Evolutionary conservation across 2,329 filamentous ascomycete genomes (phyloP).

Genomic region (Coniochaeta prunicola): DNA sequence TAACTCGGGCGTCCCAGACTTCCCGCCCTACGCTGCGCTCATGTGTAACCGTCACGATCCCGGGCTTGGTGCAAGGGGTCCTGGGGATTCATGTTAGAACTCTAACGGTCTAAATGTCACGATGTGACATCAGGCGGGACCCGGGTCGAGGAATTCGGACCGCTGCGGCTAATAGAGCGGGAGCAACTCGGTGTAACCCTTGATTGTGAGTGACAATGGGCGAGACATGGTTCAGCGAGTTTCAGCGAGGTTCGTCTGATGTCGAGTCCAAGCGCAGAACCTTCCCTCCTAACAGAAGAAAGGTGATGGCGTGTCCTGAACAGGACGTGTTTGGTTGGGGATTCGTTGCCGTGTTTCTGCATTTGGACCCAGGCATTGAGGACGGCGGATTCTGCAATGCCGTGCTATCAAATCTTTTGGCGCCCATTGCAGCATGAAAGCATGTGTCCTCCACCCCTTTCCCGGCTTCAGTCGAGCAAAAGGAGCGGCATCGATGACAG

Average conservation of each 20-base stretch:
- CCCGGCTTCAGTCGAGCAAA: too few species aligned
- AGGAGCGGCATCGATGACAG: too few species aligned
- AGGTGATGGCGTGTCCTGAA: too few species aligned
- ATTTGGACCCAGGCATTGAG: too few species aligned
- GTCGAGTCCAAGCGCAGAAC: too few species aligned
- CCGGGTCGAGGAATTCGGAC: slow-evolving; percentile 7
- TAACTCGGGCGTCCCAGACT: background rate
- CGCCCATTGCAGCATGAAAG: too few species aligned
- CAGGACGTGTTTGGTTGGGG: too few species aligned
- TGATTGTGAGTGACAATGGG: background rate
- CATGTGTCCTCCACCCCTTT: too few species aligned
- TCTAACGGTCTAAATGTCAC: background rate
- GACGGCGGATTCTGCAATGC: too few species aligned
- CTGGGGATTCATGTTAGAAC: background rate
- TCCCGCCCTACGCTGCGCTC: background rate
- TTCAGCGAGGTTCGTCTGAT: background rate
- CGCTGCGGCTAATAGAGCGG: slow-evolving; percentile 8
- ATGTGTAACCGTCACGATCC: background rate
- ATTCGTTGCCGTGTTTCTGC: too few species aligned
- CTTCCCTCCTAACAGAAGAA: too few species aligned
- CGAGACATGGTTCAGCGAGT: background rate
- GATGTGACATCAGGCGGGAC: slow-evolving; percentile 3
- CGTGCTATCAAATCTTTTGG: too few species aligned
- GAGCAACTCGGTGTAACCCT: background rate
- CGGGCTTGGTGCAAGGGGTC: background rate